A percentile compares a stretch with the other conserved stretches of the same genome.
Evolutionary conservation across 257 asterid species (phyloP).

Genomic region (Asclepias syriaca): DNA sequence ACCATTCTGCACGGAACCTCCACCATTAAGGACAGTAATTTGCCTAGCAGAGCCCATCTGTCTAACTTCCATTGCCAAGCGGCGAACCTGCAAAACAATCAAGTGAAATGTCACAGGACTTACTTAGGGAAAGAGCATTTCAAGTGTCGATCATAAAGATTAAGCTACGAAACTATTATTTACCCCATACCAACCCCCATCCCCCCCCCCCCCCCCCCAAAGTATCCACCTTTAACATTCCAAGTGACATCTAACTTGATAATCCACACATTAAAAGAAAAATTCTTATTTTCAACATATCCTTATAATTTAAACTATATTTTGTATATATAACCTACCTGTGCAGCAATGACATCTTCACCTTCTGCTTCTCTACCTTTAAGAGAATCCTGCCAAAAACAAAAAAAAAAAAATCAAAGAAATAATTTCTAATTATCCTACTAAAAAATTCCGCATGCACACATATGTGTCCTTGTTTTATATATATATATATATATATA

Average conservation of each 20-base stretch:
- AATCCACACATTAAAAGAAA: not conserved
- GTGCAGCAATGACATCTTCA: slow-evolving; percentile 49
- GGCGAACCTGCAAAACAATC: slow-evolving; percentile 48
- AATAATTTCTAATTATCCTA: not conserved
- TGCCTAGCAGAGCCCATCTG: slow-evolving; percentile 53
- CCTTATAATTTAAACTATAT: not conserved
- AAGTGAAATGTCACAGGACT: slow-evolving; percentile 14
- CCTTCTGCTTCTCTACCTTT: slow-evolving; percentile 44
- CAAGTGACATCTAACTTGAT: not conserved
- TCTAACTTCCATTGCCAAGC: slow-evolving; percentile 70
- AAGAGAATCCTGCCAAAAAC: slow-evolving; percentile 34
- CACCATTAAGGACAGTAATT: slow-evolving; percentile 69
- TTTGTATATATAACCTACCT: slow-evolving; percentile 25
- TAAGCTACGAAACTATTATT: not conserved
- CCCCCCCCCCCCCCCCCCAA: not conserved
- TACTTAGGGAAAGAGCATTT: not conserved
- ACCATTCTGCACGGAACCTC: slow-evolving; percentile 55
- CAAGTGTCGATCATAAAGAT: slow-evolving; percentile 5
- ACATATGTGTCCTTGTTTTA: not conserved
- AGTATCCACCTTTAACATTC: not conserved
- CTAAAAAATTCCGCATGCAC: not conserved
- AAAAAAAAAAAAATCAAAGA: not conserved
- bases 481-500: not conserved
- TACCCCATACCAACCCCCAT: not conserved
- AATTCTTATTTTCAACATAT: not conserved